Evolutionary conservation across 371 early-diverging fungal genomes (phyloP).

Genomic region (Cokeromyces recurvatus): DNA sequence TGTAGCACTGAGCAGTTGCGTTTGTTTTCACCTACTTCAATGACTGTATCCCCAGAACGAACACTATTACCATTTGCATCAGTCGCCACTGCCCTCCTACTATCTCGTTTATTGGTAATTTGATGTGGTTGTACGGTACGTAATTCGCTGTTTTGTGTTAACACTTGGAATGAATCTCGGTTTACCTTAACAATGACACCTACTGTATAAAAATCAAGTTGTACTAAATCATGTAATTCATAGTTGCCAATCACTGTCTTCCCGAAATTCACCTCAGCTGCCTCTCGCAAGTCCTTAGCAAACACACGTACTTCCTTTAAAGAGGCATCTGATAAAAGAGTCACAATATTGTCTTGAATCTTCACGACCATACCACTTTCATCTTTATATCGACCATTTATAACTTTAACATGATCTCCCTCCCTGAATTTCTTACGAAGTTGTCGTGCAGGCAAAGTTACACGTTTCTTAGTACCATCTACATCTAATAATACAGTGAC

Average conservation of each 20-base stretch:
- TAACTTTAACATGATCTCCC: conserved; percentile 95
- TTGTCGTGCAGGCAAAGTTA: conserved; percentile 53
- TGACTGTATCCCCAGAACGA: conserved; percentile 76
- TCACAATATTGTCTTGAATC: conserved; percentile 74
- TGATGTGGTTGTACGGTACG: conserved; percentile 67
- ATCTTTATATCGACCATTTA: conserved; percentile 81
- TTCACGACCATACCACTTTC: conserved; percentile 88
- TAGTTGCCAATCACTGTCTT: conserved; percentile 54
- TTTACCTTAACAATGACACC: conserved; percentile 88
- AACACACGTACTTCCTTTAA: conserved; percentile 78
- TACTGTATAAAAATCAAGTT: conserved; percentile 66
- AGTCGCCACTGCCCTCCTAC: conserved; percentile 68
- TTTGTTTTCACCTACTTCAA: conserved; percentile 58
- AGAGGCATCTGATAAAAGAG: conserved; percentile 76
- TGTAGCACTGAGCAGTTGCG: conserved; percentile 68
- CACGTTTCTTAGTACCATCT: conserved; percentile 46
- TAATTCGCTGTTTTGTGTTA: conserved; percentile 77
- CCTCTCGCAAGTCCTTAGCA: conserved; percentile 81
- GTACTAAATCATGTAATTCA: conserved; percentile 85
- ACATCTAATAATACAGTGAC: conserved; percentile 56
- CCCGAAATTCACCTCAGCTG: conserved; percentile 50
- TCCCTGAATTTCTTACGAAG: conserved; percentile 82
- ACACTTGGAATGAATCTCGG: conserved; percentile 64
- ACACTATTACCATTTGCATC: conserved; percentile 76
- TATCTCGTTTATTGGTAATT: conserved; percentile 65